These are phyloP conservation scores for Geotrichum fermentans DNA, from an alignment of 1,139 yeast genomes.

Conservation along the genomic window DNA sequence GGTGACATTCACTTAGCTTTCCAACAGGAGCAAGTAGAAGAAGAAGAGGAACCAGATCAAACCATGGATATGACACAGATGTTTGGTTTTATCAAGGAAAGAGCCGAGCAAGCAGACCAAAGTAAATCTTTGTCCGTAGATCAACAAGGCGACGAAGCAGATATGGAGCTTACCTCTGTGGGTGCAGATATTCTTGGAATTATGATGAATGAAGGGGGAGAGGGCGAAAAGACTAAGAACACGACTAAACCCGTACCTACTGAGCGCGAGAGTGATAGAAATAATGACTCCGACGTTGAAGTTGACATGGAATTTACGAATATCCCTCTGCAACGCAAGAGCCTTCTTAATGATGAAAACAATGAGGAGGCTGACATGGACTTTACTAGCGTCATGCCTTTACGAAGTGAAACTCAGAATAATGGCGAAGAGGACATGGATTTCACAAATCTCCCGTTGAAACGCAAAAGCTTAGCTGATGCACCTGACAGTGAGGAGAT, in stretches of 20 bases:
- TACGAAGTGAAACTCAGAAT: not conserved
- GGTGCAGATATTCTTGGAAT: too few species aligned
- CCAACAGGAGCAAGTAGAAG: constrained; percentile 8
- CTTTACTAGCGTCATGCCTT: constrained; percentile 10
- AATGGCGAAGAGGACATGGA: constrained; percentile 17
- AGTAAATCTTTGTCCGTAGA: not conserved
- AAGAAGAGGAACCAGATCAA: constrained; percentile 21
- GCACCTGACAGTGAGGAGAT: constrained; percentile 14
- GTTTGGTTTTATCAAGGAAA: constrained; percentile 17
- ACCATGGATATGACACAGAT: constrained; percentile 26
- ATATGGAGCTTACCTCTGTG: too few species aligned
- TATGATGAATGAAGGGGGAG: too few species aligned
- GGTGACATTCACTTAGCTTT: constrained; percentile 3
- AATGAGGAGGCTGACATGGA: constrained; percentile 17
- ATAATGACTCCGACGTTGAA: not conserved
- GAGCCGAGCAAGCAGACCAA: constrained; percentile 9
- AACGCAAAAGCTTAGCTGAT: constrained; percentile 5
- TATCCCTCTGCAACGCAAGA: constrained; percentile 12
- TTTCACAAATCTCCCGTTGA: constrained; percentile 8
- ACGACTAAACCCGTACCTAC: not conserved
- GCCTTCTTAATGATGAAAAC: not conserved
- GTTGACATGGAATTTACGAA: constrained; percentile 22
- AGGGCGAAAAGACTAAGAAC: not conserved
- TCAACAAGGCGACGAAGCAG: too few species aligned
- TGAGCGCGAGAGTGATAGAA: not conserved